Base-by-base conservation (phyloP, 2,329 filamentous ascomycete species). In the Pseudogymnoascus sp. region DNA sequence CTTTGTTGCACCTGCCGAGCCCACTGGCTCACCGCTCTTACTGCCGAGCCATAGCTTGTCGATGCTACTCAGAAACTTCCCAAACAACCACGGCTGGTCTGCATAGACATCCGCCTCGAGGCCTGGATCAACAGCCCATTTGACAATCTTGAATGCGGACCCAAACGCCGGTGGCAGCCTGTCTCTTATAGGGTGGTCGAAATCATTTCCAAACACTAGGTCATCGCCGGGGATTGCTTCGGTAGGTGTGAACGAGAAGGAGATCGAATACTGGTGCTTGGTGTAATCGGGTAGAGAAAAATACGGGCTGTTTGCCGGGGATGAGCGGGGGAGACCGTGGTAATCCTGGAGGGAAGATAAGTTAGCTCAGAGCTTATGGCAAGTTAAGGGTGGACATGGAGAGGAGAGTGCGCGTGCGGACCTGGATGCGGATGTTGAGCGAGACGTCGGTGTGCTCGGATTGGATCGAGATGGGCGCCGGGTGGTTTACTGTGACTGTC, bases 121-220 rank as follows among this genome's bases (percentile, higher is more conserved):
- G 0, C 92, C 91, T 0, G 93, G 93, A 72, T 99, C 93, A 59
- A 97, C 88, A 78, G 87, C 90, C 89, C 90, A 96, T 69, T 90
- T 90, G 29, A 96, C 90, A 47, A 96, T 87, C 61, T 86, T 87
- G 75, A 97, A 86, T 0, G 92, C 93, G 8, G 90, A 88, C 72
- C 85, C 86, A 75, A 96, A 96, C 0, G 93, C 92, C 0, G 91
- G 90, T 0, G 95, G 93, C 1, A 99, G 80, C 14, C 87, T 84
- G 72, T 96, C 89, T 31, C 91, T 85, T 69, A 99, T 95, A 0
- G 95, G 91, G 61, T 89, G 85, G 72, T 96, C 93, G 73, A 97
- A 97, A 79, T 97, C 92, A 74, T 97, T 97, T 44, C 93, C 95
- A 70, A 96, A 96, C 62, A 97, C 86, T 2, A 99, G 80, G 66